Base-by-base conservation (phyloP, 257 asterid genomes). In the Craterostigma plantagineum region DNA sequence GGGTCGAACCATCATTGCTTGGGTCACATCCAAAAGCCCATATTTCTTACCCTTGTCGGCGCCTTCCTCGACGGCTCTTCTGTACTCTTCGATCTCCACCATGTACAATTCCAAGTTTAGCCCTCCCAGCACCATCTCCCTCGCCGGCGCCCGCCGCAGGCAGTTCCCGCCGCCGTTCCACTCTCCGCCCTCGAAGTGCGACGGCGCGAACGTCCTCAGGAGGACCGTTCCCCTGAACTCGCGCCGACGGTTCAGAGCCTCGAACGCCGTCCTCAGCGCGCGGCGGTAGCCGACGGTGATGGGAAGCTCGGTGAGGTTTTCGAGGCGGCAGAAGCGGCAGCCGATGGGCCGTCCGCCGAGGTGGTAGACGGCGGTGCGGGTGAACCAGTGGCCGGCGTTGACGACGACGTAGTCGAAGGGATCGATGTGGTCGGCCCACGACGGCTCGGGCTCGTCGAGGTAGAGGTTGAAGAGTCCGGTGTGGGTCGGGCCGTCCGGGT, bases 341-440 rank as follows among this genome's bases (percentile, higher is more conserved):
- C 44, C 46, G 46, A 42, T 23, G 12, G 18, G 46, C 9, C 10
- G 16, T 2, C 1, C 27, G 3, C 16, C 73, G 59, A 70, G 83
- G 14, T 68, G 71, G 70, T 75, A 85, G 13, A 75, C 40, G 7
- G 83, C 77, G 1, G 62, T 23, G 51, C 79, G 83, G 46, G 74
- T 77, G 63, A 68, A 87, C 97, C 95, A 87, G 51, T 78, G 66
- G 0, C 93, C 92, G 15, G 83, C 95, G 0, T 78, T 84, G 1
- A 72, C 49, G 7, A 79, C 37, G 6, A 65, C 49, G 16, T 71
- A 64, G 40, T 87, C 90, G 33, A 76, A 60, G 47, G 57, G 58
- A 17, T 62, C 27, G 51, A 58, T 61, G 14, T 76, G 80, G 3
- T 43, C 33, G 9, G 81, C 71, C 95, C 97, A 87, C 4, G 56